Evolutionary conservation across 495 filamentous ascomycete species (phyloP), one percentile per base, ranked within the genome.

Genomic region (Xylaria scruposa): DNA sequence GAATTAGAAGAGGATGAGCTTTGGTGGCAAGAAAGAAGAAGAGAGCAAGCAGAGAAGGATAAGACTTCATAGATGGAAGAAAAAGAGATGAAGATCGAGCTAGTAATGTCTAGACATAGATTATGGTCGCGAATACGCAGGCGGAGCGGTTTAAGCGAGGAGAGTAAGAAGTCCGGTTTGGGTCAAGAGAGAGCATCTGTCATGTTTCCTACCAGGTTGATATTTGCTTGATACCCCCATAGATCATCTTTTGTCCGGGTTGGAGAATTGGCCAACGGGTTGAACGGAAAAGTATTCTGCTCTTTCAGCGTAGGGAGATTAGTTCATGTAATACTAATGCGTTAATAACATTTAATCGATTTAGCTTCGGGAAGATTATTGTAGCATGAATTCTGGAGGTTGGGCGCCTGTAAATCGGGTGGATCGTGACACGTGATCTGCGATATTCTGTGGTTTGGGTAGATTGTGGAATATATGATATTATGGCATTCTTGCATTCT

Each of bases 401-500:
- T 31, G 29, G 3, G 29, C 29, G 29, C 3, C 29, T 31, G 29
- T 31, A 31, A 3, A 31, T 31, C 6, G 36, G 9, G 51, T 54
- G 24, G 51, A 10, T 29, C 5, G 21, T 9, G 21, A 17, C 26
- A 56, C 53, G 53, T 56, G 53, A 56, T 31, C 12, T 56, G 0
- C 15, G 7, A 31, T 4, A 17, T 24, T 9, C n/a, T 8, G 1
- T 12, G n/a, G 38, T 42, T 42, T 13, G 9, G 38, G 7, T 8
- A 49, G 17, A 19, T 15, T 54, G 3, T 54, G 13, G 31, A 67
- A 68, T 46, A 68, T 15, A 46, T 60, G 26, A 36, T 59, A 68
- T 68, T 68, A 68, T 68, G 36, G 53, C 53, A 68, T 68, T 68
- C 67, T 68, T 13, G 53, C 53, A 68, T 68, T 68, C 66, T 68